These are phyloP conservation scores for Rhexocercosporidium sp. DNA, from an alignment of 2,329 filamentous ascomycete species.

Conservation along the genomic window DNA sequence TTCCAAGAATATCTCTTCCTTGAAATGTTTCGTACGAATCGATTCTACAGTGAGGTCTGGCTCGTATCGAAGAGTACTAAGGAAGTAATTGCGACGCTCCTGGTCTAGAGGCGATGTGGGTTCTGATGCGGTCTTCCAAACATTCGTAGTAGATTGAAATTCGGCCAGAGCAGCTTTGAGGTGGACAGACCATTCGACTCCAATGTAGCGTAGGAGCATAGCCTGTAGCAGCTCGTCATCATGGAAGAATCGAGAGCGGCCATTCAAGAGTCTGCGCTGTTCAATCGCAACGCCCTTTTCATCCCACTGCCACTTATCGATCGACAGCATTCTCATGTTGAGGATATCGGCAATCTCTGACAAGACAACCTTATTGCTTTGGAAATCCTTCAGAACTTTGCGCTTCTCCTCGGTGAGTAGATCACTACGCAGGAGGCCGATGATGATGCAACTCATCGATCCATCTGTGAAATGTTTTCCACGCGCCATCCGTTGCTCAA, in stretches of 20 bases:
- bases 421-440: constrained; percentile 54
- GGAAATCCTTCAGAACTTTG: constrained; percentile 53
- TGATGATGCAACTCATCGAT: constrained; percentile 50
- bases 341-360: constrained; percentile 61
- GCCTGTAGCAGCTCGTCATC: constrained; percentile 62
- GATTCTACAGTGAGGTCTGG: constrained; percentile 39
- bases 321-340: constrained; percentile 57
- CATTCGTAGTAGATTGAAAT: constrained; percentile 13
- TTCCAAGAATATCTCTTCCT: constrained; percentile 57
- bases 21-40: constrained; percentile 50
- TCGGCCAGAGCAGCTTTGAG: constrained; percentile 47
- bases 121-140: constrained; percentile 34
- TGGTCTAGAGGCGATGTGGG: constrained; percentile 45
- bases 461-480: constrained; percentile 46
- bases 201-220: constrained; percentile 58
- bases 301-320: constrained; percentile 58
- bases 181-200: constrained; percentile 53
- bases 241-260: constrained; percentile 63
- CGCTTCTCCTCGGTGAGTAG: constrained; percentile 57
- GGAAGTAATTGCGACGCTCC: constrained; percentile 52
- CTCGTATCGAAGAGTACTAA: constrained; percentile 33
- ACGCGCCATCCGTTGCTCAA: constrained; percentile 37
- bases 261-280: constrained; percentile 59
- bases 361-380: constrained; percentile 53
- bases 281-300: constrained; percentile 50